Percentiles rank a stretch among this genome's conserved stretches.
Conservation (phyloP, 176 grass and related monocot species). For the Leersia perrieri region DNA sequence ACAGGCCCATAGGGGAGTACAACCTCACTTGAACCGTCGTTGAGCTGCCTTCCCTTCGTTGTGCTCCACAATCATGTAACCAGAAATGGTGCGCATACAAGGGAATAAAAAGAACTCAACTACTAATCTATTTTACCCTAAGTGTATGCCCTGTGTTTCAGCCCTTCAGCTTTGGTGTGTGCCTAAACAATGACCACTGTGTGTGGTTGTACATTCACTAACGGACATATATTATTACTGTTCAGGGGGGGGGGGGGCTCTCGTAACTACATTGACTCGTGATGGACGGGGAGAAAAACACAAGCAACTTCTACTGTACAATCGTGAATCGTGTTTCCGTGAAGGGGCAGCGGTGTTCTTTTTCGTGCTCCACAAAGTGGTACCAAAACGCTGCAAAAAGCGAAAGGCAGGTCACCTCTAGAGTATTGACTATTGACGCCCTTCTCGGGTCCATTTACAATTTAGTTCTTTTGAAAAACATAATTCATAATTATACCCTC, state of each 20-base stretch:
- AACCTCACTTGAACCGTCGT: background rate
- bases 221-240: background rate
- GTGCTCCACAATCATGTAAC: background rate
- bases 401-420: constrained; percentile 32
- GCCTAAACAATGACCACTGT: background rate
- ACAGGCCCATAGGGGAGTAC: too few species aligned
- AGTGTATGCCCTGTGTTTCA: too few species aligned
- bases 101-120: background rate
- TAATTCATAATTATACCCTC: too few species aligned
- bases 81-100: background rate
- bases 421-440: constrained; percentile 27
- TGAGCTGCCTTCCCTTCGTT: background rate
- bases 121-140: background rate
- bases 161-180: background rate
- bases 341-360: background rate
- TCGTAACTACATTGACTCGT: background rate
- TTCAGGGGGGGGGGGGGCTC: background rate
- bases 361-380: constrained; percentile 37
- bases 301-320: background rate
- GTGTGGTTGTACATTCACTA: background rate
- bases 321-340: background rate
- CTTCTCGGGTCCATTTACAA: too few species aligned
- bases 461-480: too few species aligned
- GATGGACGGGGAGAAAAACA: background rate
- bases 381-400: constrained; percentile 46